phyloP scores from a whole-genome alignment of 441 rosid genomes.

The Mallotus japonicus region DNA sequence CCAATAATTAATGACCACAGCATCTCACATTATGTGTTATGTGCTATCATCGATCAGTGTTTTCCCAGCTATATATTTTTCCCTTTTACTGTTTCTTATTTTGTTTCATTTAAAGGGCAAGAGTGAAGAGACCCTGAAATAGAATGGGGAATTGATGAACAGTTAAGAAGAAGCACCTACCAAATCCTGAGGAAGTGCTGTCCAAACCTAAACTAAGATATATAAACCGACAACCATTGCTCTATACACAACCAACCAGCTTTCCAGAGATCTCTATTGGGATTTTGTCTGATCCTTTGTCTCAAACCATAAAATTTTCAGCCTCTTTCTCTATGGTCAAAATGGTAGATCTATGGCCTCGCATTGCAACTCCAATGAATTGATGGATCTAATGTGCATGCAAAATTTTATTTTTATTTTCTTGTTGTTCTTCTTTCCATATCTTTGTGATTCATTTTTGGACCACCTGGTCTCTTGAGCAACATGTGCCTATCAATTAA shows the following conservation, averaged over 20 bases:
- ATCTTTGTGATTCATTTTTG: background rate
- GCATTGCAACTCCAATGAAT: background rate
- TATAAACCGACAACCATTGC: background rate
- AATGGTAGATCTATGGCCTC: background rate
- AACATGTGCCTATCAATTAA: too few relatives aligned
- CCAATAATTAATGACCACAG: background rate
- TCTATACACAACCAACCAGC: background rate
- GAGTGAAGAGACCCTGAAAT: background rate
- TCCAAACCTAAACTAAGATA: background rate
- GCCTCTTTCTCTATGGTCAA: background rate
- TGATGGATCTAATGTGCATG: background rate
- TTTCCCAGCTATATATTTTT: background rate
- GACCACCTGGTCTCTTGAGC: background rate
- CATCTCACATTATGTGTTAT: background rate
- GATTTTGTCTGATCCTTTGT: background rate
- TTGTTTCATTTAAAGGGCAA: background rate
- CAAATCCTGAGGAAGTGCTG: slow-evolving; percentile 11
- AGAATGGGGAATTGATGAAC: background rate
- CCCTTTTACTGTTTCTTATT: background rate
- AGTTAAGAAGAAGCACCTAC: background rate
- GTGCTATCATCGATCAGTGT: background rate
- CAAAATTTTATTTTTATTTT: background rate
- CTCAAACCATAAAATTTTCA: background rate
- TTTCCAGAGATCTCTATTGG: background rate
- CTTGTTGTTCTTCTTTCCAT: background rate